These are phyloP conservation scores for Rhodotorula kratochvilovae DNA, from an alignment of 768 basidiomycete genomes.

Conservation along the genomic window DNA sequence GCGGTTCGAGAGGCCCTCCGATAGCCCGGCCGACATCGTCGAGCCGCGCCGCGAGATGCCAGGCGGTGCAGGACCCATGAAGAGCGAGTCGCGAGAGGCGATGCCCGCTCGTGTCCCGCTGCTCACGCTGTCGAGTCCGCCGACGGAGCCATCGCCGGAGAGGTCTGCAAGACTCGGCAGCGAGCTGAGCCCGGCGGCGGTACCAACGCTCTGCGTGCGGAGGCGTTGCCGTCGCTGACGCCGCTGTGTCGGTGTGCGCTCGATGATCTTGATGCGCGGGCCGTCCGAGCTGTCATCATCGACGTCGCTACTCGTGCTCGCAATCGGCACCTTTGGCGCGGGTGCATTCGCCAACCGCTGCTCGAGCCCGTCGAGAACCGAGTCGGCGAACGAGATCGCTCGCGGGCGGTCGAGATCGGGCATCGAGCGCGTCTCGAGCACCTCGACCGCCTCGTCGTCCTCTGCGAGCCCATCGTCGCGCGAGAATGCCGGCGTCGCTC, in stretches of 20 bases:
- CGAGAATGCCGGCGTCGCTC: slow-evolving; percentile 7
- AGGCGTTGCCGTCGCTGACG: neutral
- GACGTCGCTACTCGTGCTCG: neutral
- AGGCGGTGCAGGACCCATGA: neutral
- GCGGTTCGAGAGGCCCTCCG: neutral
- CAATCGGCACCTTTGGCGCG: neutral
- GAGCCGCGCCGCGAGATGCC: neutral
- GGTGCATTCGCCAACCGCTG: neutral
- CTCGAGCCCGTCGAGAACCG: slow-evolving; percentile 21
- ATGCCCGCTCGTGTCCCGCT: neutral
- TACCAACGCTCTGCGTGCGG: slow-evolving; percentile 12
- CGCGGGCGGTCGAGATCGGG: slow-evolving; percentile 13
- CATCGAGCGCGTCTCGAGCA: slow-evolving; percentile 31
- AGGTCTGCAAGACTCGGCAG: slow-evolving; percentile 9
- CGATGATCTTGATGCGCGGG: slow-evolving; percentile 27
- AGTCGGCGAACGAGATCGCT: slow-evolving; percentile 1
- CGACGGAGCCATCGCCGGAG: neutral
- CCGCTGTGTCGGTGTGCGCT: slow-evolving; percentile 8
- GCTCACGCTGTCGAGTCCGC: neutral
- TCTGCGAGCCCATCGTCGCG: neutral
- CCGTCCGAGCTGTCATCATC: neutral
- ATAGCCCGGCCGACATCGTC: neutral
- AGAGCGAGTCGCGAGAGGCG: slow-evolving; percentile 18
- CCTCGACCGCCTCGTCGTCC: neutral
- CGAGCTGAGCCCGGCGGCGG: neutral